Evolutionary conservation across 768 basidiomycete genomes (phyloP).

Genomic region (Roridomyces roridus): DNA sequence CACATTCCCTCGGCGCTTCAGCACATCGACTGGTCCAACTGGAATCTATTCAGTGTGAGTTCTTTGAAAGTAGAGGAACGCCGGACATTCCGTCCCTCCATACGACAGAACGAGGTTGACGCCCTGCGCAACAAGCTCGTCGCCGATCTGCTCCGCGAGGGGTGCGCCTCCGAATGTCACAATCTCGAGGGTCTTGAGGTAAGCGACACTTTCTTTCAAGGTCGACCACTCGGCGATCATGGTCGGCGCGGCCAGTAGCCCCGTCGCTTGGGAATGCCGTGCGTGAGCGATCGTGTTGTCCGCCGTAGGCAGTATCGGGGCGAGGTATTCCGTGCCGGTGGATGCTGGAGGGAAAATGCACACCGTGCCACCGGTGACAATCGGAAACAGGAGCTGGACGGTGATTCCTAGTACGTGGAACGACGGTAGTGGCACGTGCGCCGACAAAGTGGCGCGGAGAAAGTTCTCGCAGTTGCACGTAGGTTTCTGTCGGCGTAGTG

Average conservation of each 20-base stretch:
- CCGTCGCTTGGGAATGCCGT: conserved; percentile 31
- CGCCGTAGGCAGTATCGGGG: conserved; percentile 44
- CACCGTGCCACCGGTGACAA: conserved; percentile 32
- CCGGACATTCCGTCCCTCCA: conserved; percentile 44
- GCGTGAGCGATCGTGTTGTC: conserved; percentile 45
- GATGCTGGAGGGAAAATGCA: conserved; percentile 40
- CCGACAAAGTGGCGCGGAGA: conserved; percentile 11
- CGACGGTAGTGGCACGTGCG: conserved; percentile 41
- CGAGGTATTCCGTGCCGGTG: conserved; percentile 17
- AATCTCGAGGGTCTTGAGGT: conserved; percentile 31
- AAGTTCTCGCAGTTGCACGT: not conserved
- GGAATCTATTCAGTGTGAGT: not conserved
- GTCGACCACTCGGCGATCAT: conserved; percentile 47
- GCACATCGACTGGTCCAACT: conserved; percentile 27
- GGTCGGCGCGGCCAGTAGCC: conserved; percentile 42
- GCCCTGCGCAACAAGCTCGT: conserved; percentile 39
- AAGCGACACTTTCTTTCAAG: conserved; percentile 30
- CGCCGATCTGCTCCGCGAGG: conserved; percentile 41
- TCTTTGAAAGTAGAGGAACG: not conserved
- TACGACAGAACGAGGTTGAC: conserved; percentile 40
- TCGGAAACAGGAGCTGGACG: conserved; percentile 36
- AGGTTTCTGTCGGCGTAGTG: not conserved
- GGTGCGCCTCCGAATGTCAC: conserved; percentile 42
- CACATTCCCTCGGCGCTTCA: conserved; percentile 23
- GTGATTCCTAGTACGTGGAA: conserved; percentile 45